These are phyloP conservation scores for Lepiota brunneoincarnata DNA, from an alignment of 768 basidiomycete species.

Conservation along the genomic window DNA sequence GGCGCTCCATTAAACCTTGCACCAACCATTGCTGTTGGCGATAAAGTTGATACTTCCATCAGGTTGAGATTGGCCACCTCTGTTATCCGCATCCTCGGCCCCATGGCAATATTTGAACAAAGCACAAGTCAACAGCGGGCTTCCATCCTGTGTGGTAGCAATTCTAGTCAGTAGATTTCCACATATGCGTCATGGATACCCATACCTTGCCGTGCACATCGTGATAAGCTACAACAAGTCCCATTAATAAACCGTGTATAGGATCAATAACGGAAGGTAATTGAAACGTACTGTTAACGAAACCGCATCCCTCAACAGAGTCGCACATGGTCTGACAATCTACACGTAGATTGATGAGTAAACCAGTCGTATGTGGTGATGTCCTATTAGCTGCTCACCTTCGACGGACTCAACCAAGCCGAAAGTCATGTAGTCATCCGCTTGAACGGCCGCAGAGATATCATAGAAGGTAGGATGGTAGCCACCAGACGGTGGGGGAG, in stretches of 20 bases:
- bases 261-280: neutral
- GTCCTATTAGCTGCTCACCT: constrained; percentile 23
- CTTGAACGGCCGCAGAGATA: constrained; percentile 41
- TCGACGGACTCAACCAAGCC: constrained; percentile 42
- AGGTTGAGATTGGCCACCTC: constrained; percentile 41
- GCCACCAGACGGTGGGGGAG: constrained; percentile 23
- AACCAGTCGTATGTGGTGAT: neutral
- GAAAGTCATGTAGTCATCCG: constrained; percentile 38
- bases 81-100: constrained; percentile 34
- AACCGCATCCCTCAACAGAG: constrained; percentile 35
- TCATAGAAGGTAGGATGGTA: constrained; percentile 39
- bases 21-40: constrained; percentile 39
- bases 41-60: constrained; percentile 40
- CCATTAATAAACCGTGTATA: neutral
- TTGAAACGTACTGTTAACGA: constrained; percentile 38
- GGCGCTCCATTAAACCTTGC: constrained; percentile 25
- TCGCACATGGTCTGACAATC: constrained; percentile 47
- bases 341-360: constrained; percentile 15
- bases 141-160: constrained; percentile 29
- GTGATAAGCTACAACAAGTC: constrained; percentile 33
- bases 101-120: constrained; percentile 37
- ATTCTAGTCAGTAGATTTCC: constrained; percentile 4
- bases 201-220: constrained; percentile 44
- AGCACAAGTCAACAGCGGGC: constrained; percentile 41
- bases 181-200: neutral